Conservation (phyloP, 495 filamentous ascomycete genomes). For the Penicillium diatomitis region DNA sequence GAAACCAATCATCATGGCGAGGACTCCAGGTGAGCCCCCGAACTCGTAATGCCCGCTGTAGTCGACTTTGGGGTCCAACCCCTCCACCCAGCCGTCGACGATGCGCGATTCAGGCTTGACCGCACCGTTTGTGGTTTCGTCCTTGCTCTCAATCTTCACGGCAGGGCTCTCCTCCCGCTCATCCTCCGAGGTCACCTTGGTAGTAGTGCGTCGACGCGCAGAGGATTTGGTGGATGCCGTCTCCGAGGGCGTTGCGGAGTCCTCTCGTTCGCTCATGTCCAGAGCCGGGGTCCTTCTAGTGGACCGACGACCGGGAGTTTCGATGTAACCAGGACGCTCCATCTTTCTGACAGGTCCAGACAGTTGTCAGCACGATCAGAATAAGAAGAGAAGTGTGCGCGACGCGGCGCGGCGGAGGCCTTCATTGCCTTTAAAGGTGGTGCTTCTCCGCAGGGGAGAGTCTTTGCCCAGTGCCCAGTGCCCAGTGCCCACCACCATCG, state of each 20-base stretch:
- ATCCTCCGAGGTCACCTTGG: slow-evolving; percentile 25
- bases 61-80: slow-evolving; percentile 70
- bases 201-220: slow-evolving; percentile 26
- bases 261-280: slow-evolving; percentile 23
- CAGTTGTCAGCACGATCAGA: too few relatives aligned
- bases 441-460: too few relatives aligned
- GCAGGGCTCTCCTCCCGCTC: slow-evolving; percentile 21
- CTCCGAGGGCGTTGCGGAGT: slow-evolving; percentile 21
- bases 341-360: slow-evolving; percentile 36
- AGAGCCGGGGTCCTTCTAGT: slow-evolving; percentile 35
- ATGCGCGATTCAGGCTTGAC: slow-evolving; percentile 28
- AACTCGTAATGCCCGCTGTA: slow-evolving; percentile 79
- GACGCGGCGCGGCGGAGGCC: too few relatives aligned
- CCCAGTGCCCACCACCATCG: too few relatives aligned
- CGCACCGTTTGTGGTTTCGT: slow-evolving; percentile 21
- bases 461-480: too few relatives aligned
- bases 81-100: slow-evolving; percentile 58
- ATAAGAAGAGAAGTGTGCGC: too few relatives aligned
- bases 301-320: slow-evolving; percentile 43
- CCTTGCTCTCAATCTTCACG: slow-evolving; percentile 26
- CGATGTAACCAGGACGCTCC: slow-evolving; percentile 47
- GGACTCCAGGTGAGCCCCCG: slow-evolving; percentile 68
- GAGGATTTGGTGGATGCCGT: slow-evolving; percentile 16
- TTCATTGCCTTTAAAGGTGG: too few relatives aligned
- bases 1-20: slow-evolving; percentile 84